Evolutionary conservation across 2,329 filamentous ascomycete genomes (phyloP).

Genomic region (Aureobasidium sp.): DNA sequence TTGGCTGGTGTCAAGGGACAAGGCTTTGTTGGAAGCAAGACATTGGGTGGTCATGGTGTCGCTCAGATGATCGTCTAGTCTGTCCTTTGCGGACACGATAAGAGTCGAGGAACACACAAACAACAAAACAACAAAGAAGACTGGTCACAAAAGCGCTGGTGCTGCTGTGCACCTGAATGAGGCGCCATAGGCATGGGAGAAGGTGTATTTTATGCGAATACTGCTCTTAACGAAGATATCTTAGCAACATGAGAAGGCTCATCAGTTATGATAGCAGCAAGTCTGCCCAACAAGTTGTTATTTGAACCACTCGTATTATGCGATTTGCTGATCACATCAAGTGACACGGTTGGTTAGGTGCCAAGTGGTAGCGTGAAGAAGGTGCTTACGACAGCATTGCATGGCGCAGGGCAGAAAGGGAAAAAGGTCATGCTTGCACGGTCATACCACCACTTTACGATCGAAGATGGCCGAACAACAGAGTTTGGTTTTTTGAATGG

Average conservation of each 20-base stretch:
- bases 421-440: not conserved
- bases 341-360: not conserved
- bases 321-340: not conserved
- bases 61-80: slow-evolving; percentile 93
- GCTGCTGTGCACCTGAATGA: not conserved
- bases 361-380: not conserved
- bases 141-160: not conserved
- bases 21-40: slow-evolving; percentile 89
- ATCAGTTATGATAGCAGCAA: not conserved
- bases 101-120: not conserved
- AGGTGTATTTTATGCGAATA: not conserved
- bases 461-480: not conserved
- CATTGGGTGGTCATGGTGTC: slow-evolving; percentile 83
- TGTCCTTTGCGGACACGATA: not conserved
- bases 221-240: not conserved
- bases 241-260: not conserved
- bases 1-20: slow-evolving; percentile 75
- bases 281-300: not conserved
- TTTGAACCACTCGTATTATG: too few relatives aligned
- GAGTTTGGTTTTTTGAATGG: not conserved
- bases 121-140: not conserved
- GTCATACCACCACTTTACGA: not conserved
- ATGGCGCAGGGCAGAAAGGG: not conserved
- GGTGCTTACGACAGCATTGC: slow-evolving; percentile 2
- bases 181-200: too few relatives aligned